Percentiles rank a stretch among this genome's conserved stretches.
phyloP scores from a whole-genome alignment of 2,329 filamentous ascomycete genomes.

The Colletotrichum melonis region DNA sequence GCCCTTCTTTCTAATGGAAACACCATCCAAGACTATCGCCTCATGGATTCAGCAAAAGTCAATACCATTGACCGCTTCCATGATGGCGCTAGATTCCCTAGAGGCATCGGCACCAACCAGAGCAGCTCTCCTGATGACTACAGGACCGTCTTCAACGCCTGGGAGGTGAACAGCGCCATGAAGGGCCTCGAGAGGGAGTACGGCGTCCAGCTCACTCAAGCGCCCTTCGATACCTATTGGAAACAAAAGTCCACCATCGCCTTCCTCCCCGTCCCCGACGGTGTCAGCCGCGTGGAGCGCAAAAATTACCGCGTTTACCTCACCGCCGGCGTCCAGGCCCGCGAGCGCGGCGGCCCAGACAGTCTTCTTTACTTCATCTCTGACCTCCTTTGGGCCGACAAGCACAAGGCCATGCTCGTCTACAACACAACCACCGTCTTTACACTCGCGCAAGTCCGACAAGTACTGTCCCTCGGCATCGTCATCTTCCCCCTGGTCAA shows the following conservation, averaged over 20 bases:
- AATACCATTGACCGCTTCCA: slow-evolving; percentile 55
- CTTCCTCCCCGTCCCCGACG: slow-evolving; percentile 40
- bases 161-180: slow-evolving; percentile 57
- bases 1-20: neutral
- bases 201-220: slow-evolving; percentile 50
- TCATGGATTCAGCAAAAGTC: slow-evolving; percentile 41
- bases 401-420: slow-evolving; percentile 57
- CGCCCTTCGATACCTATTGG: slow-evolving; percentile 56
- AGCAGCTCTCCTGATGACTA: slow-evolving; percentile 45
- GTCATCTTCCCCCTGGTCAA: slow-evolving; percentile 63
- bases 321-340: slow-evolving; percentile 65
- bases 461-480: slow-evolving; percentile 62
- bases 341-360: slow-evolving; percentile 68
- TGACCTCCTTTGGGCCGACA: slow-evolving; percentile 65
- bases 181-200: slow-evolving; percentile 53
- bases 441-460: slow-evolving; percentile 61
- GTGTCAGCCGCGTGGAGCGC: neutral
- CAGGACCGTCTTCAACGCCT: slow-evolving; percentile 55
- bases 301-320: slow-evolving; percentile 59
- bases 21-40: neutral
- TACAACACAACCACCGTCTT: slow-evolving; percentile 62
- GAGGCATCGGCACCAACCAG: slow-evolving; percentile 41
- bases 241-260: slow-evolving; percentile 54
- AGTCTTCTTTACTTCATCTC: slow-evolving; percentile 67
- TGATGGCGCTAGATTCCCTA: slow-evolving; percentile 47